A percentile compares a stretch with the other conserved stretches of the same genome.
Conservation (phyloP, 441 rosid species). For the Croton setiger region DNA sequence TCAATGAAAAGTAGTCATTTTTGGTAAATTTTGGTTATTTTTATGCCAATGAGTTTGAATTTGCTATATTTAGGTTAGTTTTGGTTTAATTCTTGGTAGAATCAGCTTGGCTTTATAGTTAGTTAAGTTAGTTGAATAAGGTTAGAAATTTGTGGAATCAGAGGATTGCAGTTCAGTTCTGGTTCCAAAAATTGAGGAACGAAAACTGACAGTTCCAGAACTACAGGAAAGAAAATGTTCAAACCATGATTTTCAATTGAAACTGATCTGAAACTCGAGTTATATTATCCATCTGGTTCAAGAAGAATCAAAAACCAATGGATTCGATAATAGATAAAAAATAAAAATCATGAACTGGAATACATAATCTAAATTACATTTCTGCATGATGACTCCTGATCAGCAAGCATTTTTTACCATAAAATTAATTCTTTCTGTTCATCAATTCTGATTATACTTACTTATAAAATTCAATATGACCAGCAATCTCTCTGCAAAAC, state of each 20-base stretch:
- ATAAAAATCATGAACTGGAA: background rate
- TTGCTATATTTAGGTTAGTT: background rate
- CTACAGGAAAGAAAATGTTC: background rate
- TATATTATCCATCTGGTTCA: background rate
- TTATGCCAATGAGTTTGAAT: background rate
- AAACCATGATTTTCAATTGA: background rate
- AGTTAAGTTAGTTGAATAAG: background rate
- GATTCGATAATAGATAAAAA: background rate
- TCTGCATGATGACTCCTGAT: background rate
- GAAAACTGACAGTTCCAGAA: background rate
- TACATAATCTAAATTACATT: background rate
- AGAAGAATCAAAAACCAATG: background rate
- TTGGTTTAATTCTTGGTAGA: background rate
- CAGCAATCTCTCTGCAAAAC: constrained; percentile 77
- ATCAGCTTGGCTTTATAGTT: background rate
- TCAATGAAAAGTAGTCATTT: background rate
- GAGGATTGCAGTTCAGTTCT: background rate
- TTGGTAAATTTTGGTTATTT: constrained; percentile 11
- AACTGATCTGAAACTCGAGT: background rate
- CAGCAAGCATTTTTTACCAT: background rate
- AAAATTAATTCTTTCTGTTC: background rate
- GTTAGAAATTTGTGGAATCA: background rate
- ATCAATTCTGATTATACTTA: background rate
- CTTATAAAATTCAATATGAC: constrained; percentile 53
- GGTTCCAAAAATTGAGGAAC: no score